phyloP scores from a whole-genome alignment of 176 grass and related monocot species.

The Coix lacrymajobi region DNA sequence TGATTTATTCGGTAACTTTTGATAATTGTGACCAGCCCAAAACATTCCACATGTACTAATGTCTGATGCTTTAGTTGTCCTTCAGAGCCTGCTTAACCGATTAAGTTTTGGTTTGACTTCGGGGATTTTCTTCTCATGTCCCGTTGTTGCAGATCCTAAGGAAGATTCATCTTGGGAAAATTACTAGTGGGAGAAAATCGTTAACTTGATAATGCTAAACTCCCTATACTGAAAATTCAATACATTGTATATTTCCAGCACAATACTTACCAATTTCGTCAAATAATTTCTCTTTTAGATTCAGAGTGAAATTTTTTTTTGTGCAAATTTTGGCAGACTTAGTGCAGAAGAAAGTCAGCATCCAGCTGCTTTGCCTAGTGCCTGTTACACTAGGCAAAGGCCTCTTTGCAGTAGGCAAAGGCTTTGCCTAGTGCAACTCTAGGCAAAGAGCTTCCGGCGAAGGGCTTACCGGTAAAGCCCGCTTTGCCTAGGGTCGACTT shows the following conservation, averaged over 20 bases:
- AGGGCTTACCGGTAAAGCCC: too few species aligned
- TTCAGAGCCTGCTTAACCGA: not conserved
- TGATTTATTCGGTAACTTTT: not conserved
- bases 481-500: too few species aligned
- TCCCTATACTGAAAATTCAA: not conserved
- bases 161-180: not conserved
- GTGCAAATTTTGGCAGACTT: not conserved
- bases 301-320: not conserved
- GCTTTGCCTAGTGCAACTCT: too few species aligned
- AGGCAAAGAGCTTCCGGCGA: too few species aligned
- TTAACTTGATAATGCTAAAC: not conserved
- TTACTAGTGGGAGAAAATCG: not conserved
- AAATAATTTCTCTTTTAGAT: not conserved
- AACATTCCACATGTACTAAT: not conserved
- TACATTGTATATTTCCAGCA: not conserved
- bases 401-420: too few species aligned
- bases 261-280: not conserved
- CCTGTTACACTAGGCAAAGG: too few species aligned
- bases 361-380: too few species aligned
- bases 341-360: not conserved
- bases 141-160: not conserved
- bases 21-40: not conserved
- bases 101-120: not conserved
- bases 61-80: not conserved
- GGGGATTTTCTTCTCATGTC: not conserved